Conservation (phyloP, 108 stramenopile genomes). For the Cyclotella choctawhatcheeana region DNA sequence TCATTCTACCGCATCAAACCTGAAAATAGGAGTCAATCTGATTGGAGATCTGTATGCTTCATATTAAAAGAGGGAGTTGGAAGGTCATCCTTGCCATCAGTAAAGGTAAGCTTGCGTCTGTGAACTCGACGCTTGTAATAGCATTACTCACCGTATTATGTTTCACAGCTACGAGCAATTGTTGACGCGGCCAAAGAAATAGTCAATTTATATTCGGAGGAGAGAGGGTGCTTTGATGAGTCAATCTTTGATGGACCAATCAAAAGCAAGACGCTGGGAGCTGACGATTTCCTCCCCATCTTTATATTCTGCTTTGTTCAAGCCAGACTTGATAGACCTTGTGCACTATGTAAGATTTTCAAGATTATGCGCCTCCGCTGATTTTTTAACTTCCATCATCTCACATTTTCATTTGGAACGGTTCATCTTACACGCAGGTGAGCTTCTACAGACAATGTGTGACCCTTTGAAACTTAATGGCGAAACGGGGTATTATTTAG, state of each 20-base stretch:
- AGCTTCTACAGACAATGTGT: constrained; percentile 75
- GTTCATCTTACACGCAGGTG: constrained; percentile 46
- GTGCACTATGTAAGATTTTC: constrained; percentile 67
- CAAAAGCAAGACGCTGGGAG: constrained; percentile 61
- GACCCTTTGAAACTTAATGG: constrained; percentile 78
- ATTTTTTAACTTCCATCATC: neutral
- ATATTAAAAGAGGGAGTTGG: constrained; percentile 82
- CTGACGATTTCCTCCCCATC: constrained; percentile 93
- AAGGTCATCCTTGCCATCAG: constrained; percentile 79
- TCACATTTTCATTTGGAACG: neutral
- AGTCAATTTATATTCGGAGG: constrained; percentile 54
- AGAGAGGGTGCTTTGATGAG: constrained; percentile 39
- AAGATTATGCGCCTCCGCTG: neutral
- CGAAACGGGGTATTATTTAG: constrained; percentile 90
- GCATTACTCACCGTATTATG: too few species aligned
- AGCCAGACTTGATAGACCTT: constrained; percentile 83
- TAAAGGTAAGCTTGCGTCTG: too few species aligned
- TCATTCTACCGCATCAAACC: constrained; percentile 57
- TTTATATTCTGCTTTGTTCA: constrained; percentile 88
- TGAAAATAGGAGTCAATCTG: constrained; percentile 63
- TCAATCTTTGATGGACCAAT: constrained; percentile 43
- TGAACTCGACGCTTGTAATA: too few species aligned
- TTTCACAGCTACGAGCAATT: too few species aligned
- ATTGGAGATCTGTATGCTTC: constrained; percentile 74
- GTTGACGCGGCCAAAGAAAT: constrained; percentile 85